These are phyloP conservation scores for Lanmaoa rubissima DNA, from an alignment of 768 basidiomycete species.

Conservation along the genomic window DNA sequence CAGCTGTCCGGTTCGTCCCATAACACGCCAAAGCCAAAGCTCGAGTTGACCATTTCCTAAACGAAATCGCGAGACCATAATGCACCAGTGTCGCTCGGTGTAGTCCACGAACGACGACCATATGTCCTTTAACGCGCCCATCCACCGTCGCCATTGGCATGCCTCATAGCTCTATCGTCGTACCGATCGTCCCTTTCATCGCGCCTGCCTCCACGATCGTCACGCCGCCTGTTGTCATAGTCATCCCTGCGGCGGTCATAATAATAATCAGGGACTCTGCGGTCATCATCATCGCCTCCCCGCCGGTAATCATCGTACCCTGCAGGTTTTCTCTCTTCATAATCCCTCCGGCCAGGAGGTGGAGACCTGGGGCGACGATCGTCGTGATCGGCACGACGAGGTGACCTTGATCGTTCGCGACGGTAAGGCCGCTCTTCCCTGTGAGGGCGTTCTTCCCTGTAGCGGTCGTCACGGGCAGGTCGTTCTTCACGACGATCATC, in stretches of 20 bases:
- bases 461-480: conserved; percentile 50
- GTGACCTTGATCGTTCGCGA: conserved; percentile 83
- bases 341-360: conserved; percentile 69
- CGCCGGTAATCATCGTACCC: conserved; percentile 90
- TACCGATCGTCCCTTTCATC: conserved; percentile 82
- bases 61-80: conserved; percentile 45
- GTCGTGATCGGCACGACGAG: conserved; percentile 67
- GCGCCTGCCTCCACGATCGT: conserved; percentile 72
- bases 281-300: conserved; percentile 76
- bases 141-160: conserved; percentile 74
- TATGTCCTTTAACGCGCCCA: conserved; percentile 64
- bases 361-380: conserved; percentile 84
- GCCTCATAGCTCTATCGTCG: conserved; percentile 73
- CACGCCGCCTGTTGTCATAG: conserved; percentile 51
- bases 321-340: conserved; percentile 85
- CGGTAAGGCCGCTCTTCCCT: conserved; percentile 53
- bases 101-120: conserved; percentile 36
- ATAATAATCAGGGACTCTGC: conserved; percentile 80
- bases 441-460: conserved; percentile 57
- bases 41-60: conserved; percentile 48
- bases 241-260: conserved; percentile 88
- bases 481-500: conserved; percentile 69
- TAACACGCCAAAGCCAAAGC: conserved; percentile 38
- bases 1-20: conserved; percentile 36
- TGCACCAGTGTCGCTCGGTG: conserved; percentile 29